phyloP scores from a whole-genome alignment of 148 eudicot species.

The Vaccinium corymbosum region DNA sequence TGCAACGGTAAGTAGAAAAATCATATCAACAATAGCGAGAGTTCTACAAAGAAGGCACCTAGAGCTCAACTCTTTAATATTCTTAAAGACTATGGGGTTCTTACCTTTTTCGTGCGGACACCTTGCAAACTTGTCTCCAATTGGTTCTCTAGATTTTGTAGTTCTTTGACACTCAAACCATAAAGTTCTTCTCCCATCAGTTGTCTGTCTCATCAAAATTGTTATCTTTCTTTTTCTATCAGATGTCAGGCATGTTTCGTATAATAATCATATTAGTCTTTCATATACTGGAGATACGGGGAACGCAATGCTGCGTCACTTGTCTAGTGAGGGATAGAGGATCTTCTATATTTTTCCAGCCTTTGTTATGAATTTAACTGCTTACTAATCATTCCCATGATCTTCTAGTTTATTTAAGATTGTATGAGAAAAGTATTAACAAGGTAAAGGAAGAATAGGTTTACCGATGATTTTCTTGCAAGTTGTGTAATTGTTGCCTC shows the following conservation, averaged over 20 bases:
- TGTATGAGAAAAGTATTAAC: background rate
- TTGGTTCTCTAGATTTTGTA: conserved; percentile 63
- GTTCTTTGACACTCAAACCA: conserved; percentile 57
- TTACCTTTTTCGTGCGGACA: conserved; percentile 67
- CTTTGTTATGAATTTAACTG: background rate
- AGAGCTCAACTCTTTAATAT: background rate
- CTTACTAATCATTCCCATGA: background rate
- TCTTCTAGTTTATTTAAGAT: background rate
- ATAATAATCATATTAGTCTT: background rate
- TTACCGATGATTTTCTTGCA: conserved; percentile 79
- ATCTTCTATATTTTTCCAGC: background rate
- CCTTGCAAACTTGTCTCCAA: conserved; percentile 59
- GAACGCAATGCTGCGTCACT: background rate
- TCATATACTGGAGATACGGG: background rate
- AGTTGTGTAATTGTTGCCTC: conserved; percentile 58
- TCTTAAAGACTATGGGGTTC: background rate
- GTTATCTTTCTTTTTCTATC: background rate
- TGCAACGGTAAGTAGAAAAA: background rate
- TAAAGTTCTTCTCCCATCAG: conserved; percentile 67
- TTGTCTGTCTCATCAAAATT: conserved; percentile 42
- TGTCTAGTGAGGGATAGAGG: background rate
- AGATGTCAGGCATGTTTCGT: background rate
- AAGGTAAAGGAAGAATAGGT: conserved; percentile 17
- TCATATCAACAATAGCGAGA: background rate
- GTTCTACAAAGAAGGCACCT: background rate